Conservation (phyloP, 2,329 filamentous ascomycete species). For the Leptoxyphium fumago region DNA sequence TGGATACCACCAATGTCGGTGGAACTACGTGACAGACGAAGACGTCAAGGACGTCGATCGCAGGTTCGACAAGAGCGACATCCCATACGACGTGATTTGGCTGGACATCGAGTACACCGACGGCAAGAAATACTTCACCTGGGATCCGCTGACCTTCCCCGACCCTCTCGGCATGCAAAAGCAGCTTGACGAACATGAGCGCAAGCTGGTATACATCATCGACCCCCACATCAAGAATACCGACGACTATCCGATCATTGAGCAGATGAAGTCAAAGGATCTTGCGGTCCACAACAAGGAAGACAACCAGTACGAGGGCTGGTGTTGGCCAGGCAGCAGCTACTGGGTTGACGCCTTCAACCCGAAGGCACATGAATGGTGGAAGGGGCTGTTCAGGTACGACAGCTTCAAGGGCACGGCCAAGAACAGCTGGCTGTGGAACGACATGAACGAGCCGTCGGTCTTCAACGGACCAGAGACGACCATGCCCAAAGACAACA, state of each 20-base stretch:
- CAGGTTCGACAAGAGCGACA: conserved; percentile 88
- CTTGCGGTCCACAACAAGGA: conserved; percentile 85
- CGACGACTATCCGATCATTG: conserved; percentile 58
- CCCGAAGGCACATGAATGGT: conserved; percentile 82
- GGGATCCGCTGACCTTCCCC: conserved; percentile 77
- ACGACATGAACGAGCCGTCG: conserved; percentile 98
- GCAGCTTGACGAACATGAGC: conserved; percentile 68
- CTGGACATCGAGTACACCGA: conserved; percentile 96
- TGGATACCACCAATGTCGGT: conserved; percentile 92
- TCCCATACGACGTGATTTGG: conserved; percentile 98
- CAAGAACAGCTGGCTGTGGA: conserved; percentile 89
- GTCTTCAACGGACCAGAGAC: conserved; percentile 98
- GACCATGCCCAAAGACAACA: conserved; percentile 97
- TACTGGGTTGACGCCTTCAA: conserved; percentile 96
- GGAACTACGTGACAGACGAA: conserved; percentile 96
- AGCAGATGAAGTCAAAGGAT: conserved; percentile 71
- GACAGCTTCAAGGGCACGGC: conserved; percentile 73
- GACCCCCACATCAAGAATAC: conserved; percentile 97
- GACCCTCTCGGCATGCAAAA: conserved; percentile 79
- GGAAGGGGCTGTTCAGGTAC: conserved; percentile 77
- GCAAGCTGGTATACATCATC: conserved; percentile 87
- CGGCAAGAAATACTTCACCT: conserved; percentile 95
- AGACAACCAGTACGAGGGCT: conserved; percentile 76
- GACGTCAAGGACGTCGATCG: conserved; percentile 94
- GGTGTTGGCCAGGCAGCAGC: conserved; percentile 97